These are phyloP conservation scores for Venturiaceae sp. DNA, from an alignment of 2,329 filamentous ascomycete genomes.

Conservation along the genomic window DNA sequence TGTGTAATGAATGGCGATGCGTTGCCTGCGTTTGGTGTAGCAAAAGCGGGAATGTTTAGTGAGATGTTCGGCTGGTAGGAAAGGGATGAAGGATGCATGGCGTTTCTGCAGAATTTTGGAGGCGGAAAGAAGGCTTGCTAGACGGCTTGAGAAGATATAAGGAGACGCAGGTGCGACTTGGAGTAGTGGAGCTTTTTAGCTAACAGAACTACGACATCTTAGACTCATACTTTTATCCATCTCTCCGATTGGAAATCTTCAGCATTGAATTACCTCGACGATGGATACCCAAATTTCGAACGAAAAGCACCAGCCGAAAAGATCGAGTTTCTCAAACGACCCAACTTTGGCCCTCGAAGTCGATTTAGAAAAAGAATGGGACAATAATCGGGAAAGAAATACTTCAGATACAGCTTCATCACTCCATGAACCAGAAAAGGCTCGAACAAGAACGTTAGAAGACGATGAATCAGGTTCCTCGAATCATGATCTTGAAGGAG, in stretches of 20 bases:
- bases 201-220: too few relatives aligned
- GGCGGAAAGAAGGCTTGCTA: not conserved
- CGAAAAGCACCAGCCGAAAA: not conserved
- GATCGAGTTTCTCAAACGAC: not conserved
- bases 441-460: not conserved
- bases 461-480: not conserved
- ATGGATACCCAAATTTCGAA: not conserved
- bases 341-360: not conserved
- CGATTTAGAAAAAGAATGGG: not conserved
- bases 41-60: not conserved
- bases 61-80: not conserved
- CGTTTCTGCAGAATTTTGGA: not conserved
- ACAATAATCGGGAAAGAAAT: not conserved
- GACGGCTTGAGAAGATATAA: not conserved
- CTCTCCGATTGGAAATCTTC: not conserved
- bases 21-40: not conserved
- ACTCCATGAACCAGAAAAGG: not conserved
- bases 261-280: not conserved
- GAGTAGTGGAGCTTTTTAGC: not conserved
- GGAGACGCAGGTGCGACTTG: not conserved
- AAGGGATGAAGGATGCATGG: too few relatives aligned
- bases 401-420: not conserved
- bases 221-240: not conserved
- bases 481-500: not conserved
- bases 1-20: not conserved